Base-by-base conservation (phyloP, 371 early-diverging fungal species). In the Mucor circinelloides region DNA sequence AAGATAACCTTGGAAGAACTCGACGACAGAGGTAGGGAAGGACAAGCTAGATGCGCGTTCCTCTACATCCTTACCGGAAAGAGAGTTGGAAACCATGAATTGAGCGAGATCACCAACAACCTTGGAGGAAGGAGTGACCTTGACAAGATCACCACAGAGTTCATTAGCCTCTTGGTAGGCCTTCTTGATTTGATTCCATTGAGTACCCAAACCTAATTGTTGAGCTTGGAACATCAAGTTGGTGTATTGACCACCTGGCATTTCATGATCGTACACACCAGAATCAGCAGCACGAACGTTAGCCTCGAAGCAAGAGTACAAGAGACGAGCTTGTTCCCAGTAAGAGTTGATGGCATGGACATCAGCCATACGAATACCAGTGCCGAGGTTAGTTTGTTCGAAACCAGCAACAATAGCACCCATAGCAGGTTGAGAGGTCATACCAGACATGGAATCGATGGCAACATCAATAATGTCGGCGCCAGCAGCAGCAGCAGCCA, bases 191-290 rank as follows among this genome's bases (percentile, higher is more conserved):
- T 95, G 92, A 64, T 89, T 89, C 97, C 97, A 97, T 67, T 89
- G 88, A 15, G 92, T 86, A 42, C 97, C 97, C 21, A 97, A 85
- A 7, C 97, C 97, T 27, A 96, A 85, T 64, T 92, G 91, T 70
- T 93, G 91, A 32, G 95, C 91, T 81, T 97, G 97, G 93, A 97
- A 97, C 85, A 95, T 87, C 64, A 97, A 76, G 79, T 97, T 97
- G 59, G 97, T 97, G 84, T 96, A 97, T 80, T 97, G 94, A 38
- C 93, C 95, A 58, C 97, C 97, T 44, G 97, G 97, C 96, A 97
- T 96, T 82, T 96, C 96, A 78, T 95, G 95, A 36, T 87, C 85
- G 74, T 95, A 97, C 12, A 97, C 96, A 25, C 93, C 91, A 6
- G 95, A 92, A 71, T 96, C 97, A 6, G 90, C 85, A 7, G 88